Base-by-base conservation (phyloP, 108 stramenopile genomes). In the Ochromonas danica region DNA sequence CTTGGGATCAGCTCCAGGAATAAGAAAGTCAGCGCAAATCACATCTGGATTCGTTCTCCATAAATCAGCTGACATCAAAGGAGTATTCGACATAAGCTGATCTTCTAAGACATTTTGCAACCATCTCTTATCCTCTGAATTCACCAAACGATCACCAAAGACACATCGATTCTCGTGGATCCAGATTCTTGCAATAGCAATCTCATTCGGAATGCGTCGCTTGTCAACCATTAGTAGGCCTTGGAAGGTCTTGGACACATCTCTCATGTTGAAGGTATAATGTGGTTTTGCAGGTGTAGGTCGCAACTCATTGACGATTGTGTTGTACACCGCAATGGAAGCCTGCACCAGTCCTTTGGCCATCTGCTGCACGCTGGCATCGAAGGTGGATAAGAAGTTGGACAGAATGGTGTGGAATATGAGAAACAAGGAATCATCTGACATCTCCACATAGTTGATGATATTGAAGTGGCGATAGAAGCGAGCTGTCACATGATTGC, bases 251-350 rank as follows among this genome's bases (percentile, higher is more conserved):
- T 87, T 85, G 36, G 86, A 83, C n/a, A 89, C 33, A 61, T 89
- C 89, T 3, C 89, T 77, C 40, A 89, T 71, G 75, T 88, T 89
- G 83, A 88, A 89, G 31, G 85, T 81, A 72, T 89, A 89, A 43
- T 89, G 89, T 38, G 79, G 78, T 78, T 89, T 89, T 36, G 86
- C 82, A 30, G 89, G 89, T 30, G 89, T 89, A 1, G 89, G 89
- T 30, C 84, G 77, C 60, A 89, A 51, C 0, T 87, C 84, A 0
- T 78, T 57, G 17, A 81, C 45, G 42, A 87, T 87, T 31, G 82
- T 83, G 67, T 82, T 75, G 78, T 82, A 89, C 70, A 89, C 80
- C 35, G 41, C 77, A 3, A 89, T 79, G 25, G 88, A 86, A 27
- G 86, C 82, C 0, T 83, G 35, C 0, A 89, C 88, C 42, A 89